A percentile compares a stretch with the other conserved stretches of the same genome.
phyloP scores from a whole-genome alignment of 106 monocot genomes.

The Posidonia australis region DNA sequence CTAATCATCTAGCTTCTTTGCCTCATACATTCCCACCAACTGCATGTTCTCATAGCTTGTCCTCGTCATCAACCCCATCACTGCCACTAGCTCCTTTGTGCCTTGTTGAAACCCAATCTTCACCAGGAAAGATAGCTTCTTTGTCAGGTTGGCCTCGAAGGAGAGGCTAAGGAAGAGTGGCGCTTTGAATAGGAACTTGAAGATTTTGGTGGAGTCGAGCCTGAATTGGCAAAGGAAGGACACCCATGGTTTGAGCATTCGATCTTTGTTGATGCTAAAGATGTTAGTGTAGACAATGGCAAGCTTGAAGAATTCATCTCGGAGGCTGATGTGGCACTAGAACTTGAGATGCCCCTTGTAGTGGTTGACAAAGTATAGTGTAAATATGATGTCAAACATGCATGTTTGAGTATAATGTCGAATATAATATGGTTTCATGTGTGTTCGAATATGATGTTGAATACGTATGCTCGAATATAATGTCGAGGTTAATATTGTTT shows the following conservation, averaged over 20 bases:
- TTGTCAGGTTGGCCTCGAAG: slow-evolving; percentile 36
- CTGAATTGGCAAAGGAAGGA: slow-evolving; percentile 42
- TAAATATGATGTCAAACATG: too few relatives aligned
- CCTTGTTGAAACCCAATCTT: slow-evolving; percentile 50
- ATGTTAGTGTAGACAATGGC: slow-evolving; percentile 55
- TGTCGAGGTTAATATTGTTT: too few relatives aligned
- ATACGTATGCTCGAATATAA: too few relatives aligned
- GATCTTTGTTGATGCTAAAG: slow-evolving; percentile 54
- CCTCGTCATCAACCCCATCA: slow-evolving; percentile 36
- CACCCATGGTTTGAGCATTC: slow-evolving; percentile 43
- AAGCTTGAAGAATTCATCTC: slow-evolving; percentile 44
- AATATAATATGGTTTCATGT: too few relatives aligned
- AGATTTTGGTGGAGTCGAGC: slow-evolving; percentile 28
- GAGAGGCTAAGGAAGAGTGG: slow-evolving; percentile 61
- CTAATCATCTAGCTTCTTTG: slow-evolving; percentile 57
- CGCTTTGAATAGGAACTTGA: slow-evolving; percentile 47
- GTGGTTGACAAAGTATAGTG: slow-evolving; percentile 54
- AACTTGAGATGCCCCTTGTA: slow-evolving; percentile 38
- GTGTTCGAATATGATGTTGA: too few relatives aligned
- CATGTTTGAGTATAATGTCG: too few relatives aligned
- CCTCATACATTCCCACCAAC: slow-evolving; percentile 33
- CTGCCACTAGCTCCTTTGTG: slow-evolving; percentile 43
- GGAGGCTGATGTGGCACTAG: slow-evolving; percentile 44
- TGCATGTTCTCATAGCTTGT: slow-evolving; percentile 72
- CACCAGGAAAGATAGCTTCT: slow-evolving; percentile 46